Conservation (phyloP, 139 green algal species). For the Chlorella sp. region DNA sequence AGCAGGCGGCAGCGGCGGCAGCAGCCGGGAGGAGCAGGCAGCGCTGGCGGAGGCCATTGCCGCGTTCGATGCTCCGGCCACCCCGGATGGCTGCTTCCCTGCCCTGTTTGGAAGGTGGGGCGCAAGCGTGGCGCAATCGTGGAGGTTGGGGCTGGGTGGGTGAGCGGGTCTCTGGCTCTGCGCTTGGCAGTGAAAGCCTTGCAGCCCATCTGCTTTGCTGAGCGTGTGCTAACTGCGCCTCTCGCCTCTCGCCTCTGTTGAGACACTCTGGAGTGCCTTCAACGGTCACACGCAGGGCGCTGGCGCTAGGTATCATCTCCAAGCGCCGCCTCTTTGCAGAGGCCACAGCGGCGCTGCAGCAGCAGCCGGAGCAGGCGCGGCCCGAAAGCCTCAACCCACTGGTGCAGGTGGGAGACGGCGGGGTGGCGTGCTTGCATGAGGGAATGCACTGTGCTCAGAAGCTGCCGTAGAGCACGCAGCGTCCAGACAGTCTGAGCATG, state of each 20-base stretch:
- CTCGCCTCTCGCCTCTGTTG: too few species aligned
- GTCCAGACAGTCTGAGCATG: too few species aligned
- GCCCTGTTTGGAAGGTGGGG: constrained; percentile 61
- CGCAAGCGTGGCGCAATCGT: not conserved
- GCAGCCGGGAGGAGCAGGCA: not conserved
- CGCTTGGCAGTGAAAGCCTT: too few species aligned
- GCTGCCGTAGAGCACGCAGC: too few species aligned
- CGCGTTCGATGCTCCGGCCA: constrained; percentile 39
- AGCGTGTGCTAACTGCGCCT: too few species aligned
- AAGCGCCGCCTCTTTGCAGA: constrained; percentile 51
- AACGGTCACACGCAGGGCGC: constrained; percentile 2
- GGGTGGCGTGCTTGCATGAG: too few species aligned
- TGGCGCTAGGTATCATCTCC: constrained; percentile 66
- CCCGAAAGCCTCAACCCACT: not conserved
- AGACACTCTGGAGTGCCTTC: too few species aligned
- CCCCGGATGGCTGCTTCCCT: constrained; percentile 63
- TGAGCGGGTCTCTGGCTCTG: not conserved
- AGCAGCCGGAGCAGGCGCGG: constrained; percentile 17
- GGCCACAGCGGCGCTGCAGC: not conserved
- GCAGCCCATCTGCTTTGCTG: too few species aligned
- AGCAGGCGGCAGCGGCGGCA: not conserved
- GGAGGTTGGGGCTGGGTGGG: not conserved
- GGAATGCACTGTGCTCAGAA: too few species aligned
- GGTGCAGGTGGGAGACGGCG: not conserved
- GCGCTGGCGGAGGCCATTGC: constrained; percentile 25